Percentiles rank a stretch among this genome's conserved stretches.
Conservation (phyloP, 352 stramenopile genomes). For the Phytophthora foliorum region DNA sequence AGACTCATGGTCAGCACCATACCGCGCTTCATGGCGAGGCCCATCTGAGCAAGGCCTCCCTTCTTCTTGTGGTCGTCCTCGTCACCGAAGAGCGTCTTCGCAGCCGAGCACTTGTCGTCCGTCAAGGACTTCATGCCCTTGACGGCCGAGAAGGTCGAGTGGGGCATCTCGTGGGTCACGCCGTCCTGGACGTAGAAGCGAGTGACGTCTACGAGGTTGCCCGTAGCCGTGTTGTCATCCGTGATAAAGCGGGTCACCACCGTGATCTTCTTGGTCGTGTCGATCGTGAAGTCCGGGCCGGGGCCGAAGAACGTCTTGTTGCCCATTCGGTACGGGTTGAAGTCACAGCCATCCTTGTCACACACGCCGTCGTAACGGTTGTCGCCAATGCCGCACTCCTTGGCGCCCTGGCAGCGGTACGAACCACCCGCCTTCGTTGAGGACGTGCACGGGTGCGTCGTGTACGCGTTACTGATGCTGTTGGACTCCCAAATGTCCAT, state of each 20-base stretch:
- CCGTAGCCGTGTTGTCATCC: constrained; percentile 27
- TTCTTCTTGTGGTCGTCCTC: constrained; percentile 56
- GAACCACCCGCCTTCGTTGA: constrained; percentile 21
- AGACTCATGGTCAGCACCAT: constrained; percentile 76
- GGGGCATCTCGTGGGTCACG: constrained; percentile 24
- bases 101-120: constrained; percentile 25
- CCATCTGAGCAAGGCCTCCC: constrained; percentile 48
- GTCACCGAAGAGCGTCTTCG: constrained; percentile 48
- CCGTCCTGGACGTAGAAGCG: constrained; percentile 32
- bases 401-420: constrained; percentile 27
- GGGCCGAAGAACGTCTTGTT: constrained; percentile 41
- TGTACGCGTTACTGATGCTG: constrained; percentile 50
- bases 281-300: constrained; percentile 28
- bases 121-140: constrained; percentile 34
- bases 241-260: constrained; percentile 42
- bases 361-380: constrained; percentile 28
- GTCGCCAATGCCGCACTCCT: constrained; percentile 20
- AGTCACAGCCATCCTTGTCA: constrained; percentile 41
- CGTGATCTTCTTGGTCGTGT: constrained; percentile 34
- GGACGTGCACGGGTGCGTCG: constrained; percentile 49
- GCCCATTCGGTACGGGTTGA: constrained; percentile 43
- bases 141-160: constrained; percentile 16
- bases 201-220: constrained; percentile 23
- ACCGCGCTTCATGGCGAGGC: constrained; percentile 53
- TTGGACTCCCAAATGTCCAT: constrained; percentile 73